Evolutionary conservation across 495 filamentous ascomycete species (phyloP).

Genomic region (Neurospora pannonica): DNA sequence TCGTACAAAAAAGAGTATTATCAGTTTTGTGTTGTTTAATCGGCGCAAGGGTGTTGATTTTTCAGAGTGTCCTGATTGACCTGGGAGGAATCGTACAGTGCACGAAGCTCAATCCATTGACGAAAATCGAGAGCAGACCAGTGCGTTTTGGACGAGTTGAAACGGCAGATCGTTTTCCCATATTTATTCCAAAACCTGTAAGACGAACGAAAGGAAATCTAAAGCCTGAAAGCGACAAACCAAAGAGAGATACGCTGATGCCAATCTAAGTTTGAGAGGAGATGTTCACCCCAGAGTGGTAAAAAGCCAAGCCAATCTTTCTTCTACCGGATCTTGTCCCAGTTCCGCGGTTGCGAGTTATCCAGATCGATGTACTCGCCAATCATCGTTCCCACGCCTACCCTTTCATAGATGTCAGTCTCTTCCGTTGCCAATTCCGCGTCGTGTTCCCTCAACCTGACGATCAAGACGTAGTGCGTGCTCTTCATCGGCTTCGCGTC

Average conservation of each 20-base stretch:
- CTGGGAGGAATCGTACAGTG: too few species aligned
- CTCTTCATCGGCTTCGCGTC: too few species aligned
- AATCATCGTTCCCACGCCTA: background rate
- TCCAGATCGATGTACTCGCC: background rate
- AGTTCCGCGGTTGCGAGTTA: background rate
- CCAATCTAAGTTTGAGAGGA: background rate
- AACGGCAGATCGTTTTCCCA: background rate
- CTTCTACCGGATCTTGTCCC: background rate
- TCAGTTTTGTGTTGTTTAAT: too few species aligned
- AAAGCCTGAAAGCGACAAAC: background rate
- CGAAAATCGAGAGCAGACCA: too few species aligned
- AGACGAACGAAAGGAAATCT: background rate
- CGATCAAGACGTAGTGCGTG: background rate
- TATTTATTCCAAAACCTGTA: background rate
- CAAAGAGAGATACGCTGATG: background rate
- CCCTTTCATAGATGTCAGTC: background rate
- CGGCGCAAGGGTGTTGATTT: too few species aligned
- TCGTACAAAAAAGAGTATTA: too few species aligned
- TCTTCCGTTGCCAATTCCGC: background rate
- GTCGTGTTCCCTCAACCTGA: background rate
- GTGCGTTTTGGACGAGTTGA: too few species aligned
- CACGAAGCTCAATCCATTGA: too few species aligned
- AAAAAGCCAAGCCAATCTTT: too few species aligned
- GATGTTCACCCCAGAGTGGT: too few species aligned
- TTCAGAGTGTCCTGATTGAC: too few species aligned